Base-by-base conservation (phyloP, 257 asterid genomes). In the Catharanthus roseus region DNA sequence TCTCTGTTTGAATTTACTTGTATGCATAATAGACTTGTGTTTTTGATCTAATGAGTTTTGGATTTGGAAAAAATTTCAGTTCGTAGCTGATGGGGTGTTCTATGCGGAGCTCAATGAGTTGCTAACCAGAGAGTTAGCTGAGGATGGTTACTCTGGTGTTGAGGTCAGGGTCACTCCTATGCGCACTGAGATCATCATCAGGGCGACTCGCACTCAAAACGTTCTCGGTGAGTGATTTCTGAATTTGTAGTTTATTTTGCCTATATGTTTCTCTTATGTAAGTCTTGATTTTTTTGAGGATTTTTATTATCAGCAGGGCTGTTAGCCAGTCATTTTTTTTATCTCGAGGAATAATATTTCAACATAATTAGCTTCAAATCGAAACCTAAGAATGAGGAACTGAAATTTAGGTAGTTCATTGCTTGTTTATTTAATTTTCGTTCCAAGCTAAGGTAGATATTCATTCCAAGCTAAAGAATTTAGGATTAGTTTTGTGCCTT, bases 81-180 rank as follows among this genome's bases (percentile, higher is more conserved):
- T 88, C 67, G 95, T 88, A 26, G 91, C 91, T 55, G 89, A 88
- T 74, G 91, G 95, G 72, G 91, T 88, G 26, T 87, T 87, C 77
- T 84, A 76, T 56, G 91, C 95, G 1, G 95, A 88, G 74, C 72
- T 88, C 76, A 88, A 88, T 77, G 91, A 88, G 80, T 85, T 88
- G 0, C 69, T 86, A 78, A 88, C 82, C 5, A 86, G 95, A 54
- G 91, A 88, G 79, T 78, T 86, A 24, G 90, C 87, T 0, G 92
- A 86, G 82, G 90, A 88, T 65, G 96, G 96, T 5, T 89, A 89
- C 85, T 89, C 93, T 29, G 93, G 93, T 3, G 88, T 87, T 19
- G 96, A 89, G 76, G 96, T 89, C 49, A 79, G 92, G 77, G 96
- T 87, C 29, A 89, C 96, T 23, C 95, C 96, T 8, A 80, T 90